These are phyloP conservation scores for Scedosporium apiospermum DNA, from an alignment of 2,329 filamentous ascomycete genomes.

Conservation along the genomic window DNA sequence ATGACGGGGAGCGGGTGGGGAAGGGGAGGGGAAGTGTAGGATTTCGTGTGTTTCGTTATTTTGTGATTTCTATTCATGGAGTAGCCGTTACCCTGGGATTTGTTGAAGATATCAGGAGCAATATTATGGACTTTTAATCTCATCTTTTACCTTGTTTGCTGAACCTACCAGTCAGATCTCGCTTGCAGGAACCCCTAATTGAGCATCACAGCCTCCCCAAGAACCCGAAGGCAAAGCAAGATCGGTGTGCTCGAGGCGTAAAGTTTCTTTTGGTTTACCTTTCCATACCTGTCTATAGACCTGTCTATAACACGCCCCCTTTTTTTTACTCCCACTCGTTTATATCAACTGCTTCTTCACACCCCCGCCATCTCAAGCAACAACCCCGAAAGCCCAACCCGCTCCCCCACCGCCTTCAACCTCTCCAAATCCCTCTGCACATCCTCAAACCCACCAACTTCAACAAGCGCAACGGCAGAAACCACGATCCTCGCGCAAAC, in stretches of 20 bases:
- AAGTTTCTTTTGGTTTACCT: neutral
- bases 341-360: neutral
- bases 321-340: neutral
- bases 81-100: neutral
- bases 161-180: neutral
- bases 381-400: slow-evolving; percentile 10
- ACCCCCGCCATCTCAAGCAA: slow-evolving; percentile 9
- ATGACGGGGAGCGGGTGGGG: neutral
- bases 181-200: too few species aligned
- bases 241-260: too few species aligned
- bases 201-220: too few species aligned
- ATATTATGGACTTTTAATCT: neutral
- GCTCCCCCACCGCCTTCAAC: slow-evolving; percentile 7
- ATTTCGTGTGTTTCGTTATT: neutral
- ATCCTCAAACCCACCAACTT: slow-evolving; percentile 8
- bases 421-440: slow-evolving; percentile 10
- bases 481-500: slow-evolving; percentile 42
- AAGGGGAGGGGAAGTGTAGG: neutral
- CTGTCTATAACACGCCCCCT: neutral
- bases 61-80: neutral
- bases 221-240: too few species aligned
- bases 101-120: neutral
- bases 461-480: slow-evolving; percentile 24
- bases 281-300: neutral
- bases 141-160: neutral